Base-by-base conservation (phyloP, 2,329 filamentous ascomycete species). In the Hypomyces rosellus region DNA sequence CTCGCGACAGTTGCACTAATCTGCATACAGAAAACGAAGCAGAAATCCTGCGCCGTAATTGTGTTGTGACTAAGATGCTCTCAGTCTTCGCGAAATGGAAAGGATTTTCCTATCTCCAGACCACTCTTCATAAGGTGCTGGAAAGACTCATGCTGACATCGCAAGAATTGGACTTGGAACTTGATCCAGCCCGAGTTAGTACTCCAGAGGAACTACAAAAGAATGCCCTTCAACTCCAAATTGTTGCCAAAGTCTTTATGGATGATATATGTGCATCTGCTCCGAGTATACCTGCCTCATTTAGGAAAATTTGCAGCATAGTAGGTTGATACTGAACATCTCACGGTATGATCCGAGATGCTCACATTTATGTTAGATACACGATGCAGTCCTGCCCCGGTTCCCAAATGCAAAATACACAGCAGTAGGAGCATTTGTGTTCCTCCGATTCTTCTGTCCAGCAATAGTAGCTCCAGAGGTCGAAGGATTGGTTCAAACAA, bases 81-180 rank as follows among this genome's bases (percentile, higher is more conserved):
- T 85, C 84, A 1, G 75, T 86, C 7, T 87, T 85, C 58, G 83
- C 82, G 5, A 86, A 84, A 60, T 87, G 84, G 84, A 86, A 86
- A 65, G 84, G 84, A 12, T 70, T 75, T 14, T 64, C 73, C 4
- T 87, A 87, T 60, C 73, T 87, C 34, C 80, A 78, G 57, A 70
- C 73, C 13, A 86, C 84, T 1, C 69, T 87, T 9, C 81, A 85
- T 56, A 84, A 84, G 58, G 81, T 86, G 2, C 66, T 87, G 2
- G 82, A 86, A 61, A 72, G 82, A 45, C 69, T 87, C 39, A 82
- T 86, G 72, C 62, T 82, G 33, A 84, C 82, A 2, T 83, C 82
- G 0, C 80, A 85, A 55, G 82, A 86, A 53, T 70, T 87, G 1
- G 82, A 86, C 59, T 72, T 87, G 16, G 84, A 87, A 59, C 73